Evolutionary conservation across 768 basidiomycete species (phyloP).

Genomic region (Hericium alpestre): DNA sequence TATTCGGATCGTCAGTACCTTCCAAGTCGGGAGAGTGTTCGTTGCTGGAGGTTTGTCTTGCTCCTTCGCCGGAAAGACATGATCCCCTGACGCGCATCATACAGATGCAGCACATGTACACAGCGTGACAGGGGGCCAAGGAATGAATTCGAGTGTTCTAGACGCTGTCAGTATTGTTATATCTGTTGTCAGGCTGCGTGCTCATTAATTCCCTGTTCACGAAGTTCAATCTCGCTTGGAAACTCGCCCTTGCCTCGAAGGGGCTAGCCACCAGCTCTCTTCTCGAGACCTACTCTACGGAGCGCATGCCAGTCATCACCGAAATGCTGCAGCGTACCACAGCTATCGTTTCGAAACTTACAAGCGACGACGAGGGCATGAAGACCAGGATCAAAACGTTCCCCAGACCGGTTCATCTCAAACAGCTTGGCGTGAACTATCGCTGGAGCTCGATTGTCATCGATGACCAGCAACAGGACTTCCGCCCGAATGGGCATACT

Average conservation of each 20-base stretch:
- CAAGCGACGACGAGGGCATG: neutral
- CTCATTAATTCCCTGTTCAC: neutral
- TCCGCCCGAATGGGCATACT: neutral
- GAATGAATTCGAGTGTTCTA: constrained; percentile 1
- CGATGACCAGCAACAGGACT: constrained; percentile 2
- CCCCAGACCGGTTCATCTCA: neutral
- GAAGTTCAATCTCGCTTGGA: constrained; percentile 11
- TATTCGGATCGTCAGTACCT: constrained; percentile 9
- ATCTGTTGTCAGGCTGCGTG: neutral
- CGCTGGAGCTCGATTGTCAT: constrained; percentile 9
- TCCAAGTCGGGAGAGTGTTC: constrained; percentile 9
- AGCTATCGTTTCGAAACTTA: neutral
- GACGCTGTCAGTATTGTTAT: neutral
- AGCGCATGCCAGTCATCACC: constrained; percentile 13
- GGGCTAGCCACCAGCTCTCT: constrained; percentile 4
- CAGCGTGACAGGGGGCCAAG: neutral
- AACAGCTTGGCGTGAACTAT: constrained; percentile 11
- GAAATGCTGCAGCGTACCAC: constrained; percentile 10
- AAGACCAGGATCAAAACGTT: neutral
- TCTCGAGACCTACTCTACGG: constrained; percentile 9
- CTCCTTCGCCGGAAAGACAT: constrained; percentile 6
- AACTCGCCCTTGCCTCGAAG: constrained; percentile 10
- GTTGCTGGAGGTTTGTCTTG: constrained; percentile 10
- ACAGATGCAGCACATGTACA: constrained; percentile 5
- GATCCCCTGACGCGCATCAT: neutral